These are phyloP conservation scores for Pythium dissotocum DNA, from an alignment of 352 stramenopile genomes.

Conservation along the genomic window DNA sequence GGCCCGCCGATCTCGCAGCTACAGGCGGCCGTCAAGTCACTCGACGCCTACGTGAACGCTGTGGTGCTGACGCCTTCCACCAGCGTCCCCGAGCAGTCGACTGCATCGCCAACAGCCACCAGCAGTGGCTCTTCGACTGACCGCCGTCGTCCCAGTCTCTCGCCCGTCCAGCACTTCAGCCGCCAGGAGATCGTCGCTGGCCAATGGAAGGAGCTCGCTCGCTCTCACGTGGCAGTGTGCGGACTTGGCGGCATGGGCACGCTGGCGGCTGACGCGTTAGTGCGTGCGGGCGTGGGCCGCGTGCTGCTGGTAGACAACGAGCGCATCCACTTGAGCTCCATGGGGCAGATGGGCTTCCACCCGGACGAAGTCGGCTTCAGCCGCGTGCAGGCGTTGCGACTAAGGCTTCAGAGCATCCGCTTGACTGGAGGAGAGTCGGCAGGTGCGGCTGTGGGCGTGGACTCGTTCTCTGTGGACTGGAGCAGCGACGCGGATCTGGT, in stretches of 20 bases:
- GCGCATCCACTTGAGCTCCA: slow-evolving; percentile 27
- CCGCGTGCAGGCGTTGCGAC: slow-evolving; percentile 35
- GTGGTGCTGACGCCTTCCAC: slow-evolving; percentile 11
- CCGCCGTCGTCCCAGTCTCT: neutral
- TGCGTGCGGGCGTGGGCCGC: slow-evolving; percentile 34
- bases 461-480: slow-evolving; percentile 36
- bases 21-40: slow-evolving; percentile 37
- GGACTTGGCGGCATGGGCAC: slow-evolving; percentile 35
- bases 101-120: neutral
- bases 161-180: slow-evolving; percentile 34
- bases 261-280: slow-evolving; percentile 35
- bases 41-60: slow-evolving; percentile 39
- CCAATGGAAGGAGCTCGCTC: slow-evolving; percentile 33
- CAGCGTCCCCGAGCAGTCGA: neutral
- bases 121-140: neutral
- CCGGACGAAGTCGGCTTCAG: slow-evolving; percentile 39
- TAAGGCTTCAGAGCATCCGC: slow-evolving; percentile 38
- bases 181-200: slow-evolving; percentile 26
- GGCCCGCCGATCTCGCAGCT: slow-evolving; percentile 43
- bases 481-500: slow-evolving; percentile 32
- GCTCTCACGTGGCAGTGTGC: slow-evolving; percentile 34
- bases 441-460: slow-evolving; percentile 12
- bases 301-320: slow-evolving; percentile 40
- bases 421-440: neutral
- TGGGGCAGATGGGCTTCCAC: slow-evolving; percentile 32